Base-by-base conservation (phyloP, 495 filamentous ascomycete species). In the Tuber calosporum region DNA sequence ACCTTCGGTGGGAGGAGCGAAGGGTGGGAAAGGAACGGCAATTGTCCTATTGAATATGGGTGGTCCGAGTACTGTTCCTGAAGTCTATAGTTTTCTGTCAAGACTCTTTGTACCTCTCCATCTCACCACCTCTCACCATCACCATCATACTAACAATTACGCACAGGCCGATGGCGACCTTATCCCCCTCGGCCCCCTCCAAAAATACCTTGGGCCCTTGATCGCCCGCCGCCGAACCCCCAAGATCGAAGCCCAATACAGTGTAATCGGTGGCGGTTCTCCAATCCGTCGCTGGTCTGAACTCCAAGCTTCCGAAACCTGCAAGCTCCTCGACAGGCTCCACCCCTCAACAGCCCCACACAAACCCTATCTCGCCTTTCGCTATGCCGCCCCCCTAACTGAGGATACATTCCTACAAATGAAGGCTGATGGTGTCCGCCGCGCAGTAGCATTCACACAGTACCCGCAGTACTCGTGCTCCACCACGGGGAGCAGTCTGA, bases 41-140 rank as follows among this genome's bases (percentile, higher is more conserved):
- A 97, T 99, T 88, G 94, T 99, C 8, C 97, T 99, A 75, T 87
- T 99, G 83, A 99, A 99, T 84, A 99, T 99, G 96, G 96, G 96
- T 71, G 96, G 96, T 15, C 96, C 96, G 9, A 93, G 93, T 20
- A 97, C 91, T 8, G 89, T 89, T 17, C 86, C 90, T 72, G 93
- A 98, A 85, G 96, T 99, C 30, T 89, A 89, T 73, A 89, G 90
- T 81, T 99, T 98, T 78, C 86, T 99, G n/a, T 95, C 90, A 83
- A 88, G 93, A 79, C 83, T 99, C 80, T 99, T 99, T 84, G 96
- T 94, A 87, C 68, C 13, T 40, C 71, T 68, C 48, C 66, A 53
- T 13, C 48, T 15, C 43, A 41, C 39, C 19, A 39, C 41, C 40
- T 26, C 42, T 17, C 58, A 43, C 1, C 4, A 19, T 37, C 39